Conservation (phyloP, 2,329 filamentous ascomycete genomes). For the Hymenoscyphus scutula region DNA sequence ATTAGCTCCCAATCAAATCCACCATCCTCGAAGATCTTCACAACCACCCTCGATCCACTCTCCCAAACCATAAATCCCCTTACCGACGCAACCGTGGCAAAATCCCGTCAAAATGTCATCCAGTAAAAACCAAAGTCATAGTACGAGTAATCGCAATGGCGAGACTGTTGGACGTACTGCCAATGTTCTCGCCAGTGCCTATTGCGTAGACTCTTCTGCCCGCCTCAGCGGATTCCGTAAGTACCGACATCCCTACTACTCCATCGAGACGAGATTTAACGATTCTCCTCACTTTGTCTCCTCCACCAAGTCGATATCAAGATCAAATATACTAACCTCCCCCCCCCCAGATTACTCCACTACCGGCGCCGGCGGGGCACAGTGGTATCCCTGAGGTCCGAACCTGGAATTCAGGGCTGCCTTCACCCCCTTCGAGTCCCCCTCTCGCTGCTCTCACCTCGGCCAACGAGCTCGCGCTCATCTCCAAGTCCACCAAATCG, state of each 20-base stretch:
- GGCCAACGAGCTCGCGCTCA: slow-evolving; percentile 64
- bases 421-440: slow-evolving; percentile 85
- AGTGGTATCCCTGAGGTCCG: slow-evolving; percentile 94
- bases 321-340: slow-evolving; percentile 5
- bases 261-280: not conserved
- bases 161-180: slow-evolving; percentile 54
- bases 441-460: slow-evolving; percentile 74
- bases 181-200: slow-evolving; percentile 88
- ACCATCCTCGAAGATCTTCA: slow-evolving; percentile 6
- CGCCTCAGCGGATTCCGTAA: slow-evolving; percentile 70
- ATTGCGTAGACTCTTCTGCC: slow-evolving; percentile 72
- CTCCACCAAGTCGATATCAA: not conserved
- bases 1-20: slow-evolving; percentile 16
- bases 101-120: slow-evolving; percentile 34
- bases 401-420: slow-evolving; percentile 63
- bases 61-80: slow-evolving; percentile 12
- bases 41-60: not conserved
- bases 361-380: slow-evolving; percentile 80
- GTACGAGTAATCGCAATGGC: slow-evolving; percentile 75
- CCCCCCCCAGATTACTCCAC: slow-evolving; percentile 72
- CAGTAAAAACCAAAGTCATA: slow-evolving; percentile 39
- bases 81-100: slow-evolving; percentile 36
- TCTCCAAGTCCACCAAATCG: slow-evolving; percentile 46
- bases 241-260: not conserved
- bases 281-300: not conserved